Evolutionary conservation across 331 rosid genomes (phyloP), one percentile per base, ranked within the genome.

Genomic region (Malus hybrid): DNA sequence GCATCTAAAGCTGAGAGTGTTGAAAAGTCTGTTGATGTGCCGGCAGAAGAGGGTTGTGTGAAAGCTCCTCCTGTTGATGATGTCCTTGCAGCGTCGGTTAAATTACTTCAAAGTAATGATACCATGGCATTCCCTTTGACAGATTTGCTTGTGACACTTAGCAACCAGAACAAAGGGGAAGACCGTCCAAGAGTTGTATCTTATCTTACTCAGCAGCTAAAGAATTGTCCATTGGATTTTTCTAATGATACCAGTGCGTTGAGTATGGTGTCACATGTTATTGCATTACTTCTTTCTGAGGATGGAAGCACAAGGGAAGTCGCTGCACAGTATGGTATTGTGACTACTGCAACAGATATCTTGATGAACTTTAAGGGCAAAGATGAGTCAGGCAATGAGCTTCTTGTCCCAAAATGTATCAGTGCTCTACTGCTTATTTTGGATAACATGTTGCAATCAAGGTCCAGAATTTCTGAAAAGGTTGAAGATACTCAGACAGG

Each of bases 41-140:
- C 71, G 63, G 79, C 84, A 48, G 99, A 88, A 71, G 99, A 89
- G 84, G 90, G 96, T 31, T 86, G 86, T 69, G 54, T 82, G 77
- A 90, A 92, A 86, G 84, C 88, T 65, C 99, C 99, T 78, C 96
- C 97, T 0, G 89, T 94, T 69, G 99, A 92, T 84, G 99, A 90
- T 84, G 84, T 94, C 79, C 97, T 94, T 79, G 77, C 89, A 72
- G 85, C 97, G 48, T 79, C 91, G 12, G 90, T 92, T 73, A 90
- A 87, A 83, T 78, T 94, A 80, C 89, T 92, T 79, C 97, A 92
- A 84, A 86, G 91, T 76, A 90, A 91, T 81, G 99, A 94, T 74
- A 81, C 96, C 11, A 85, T 92, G 89, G 92, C 93, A 78, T 94
- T 94, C 73, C 94, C 92, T 27, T 84, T 92, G 66, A 87, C 97